A percentile compares a stretch with the other conserved stretches of the same genome.
These are phyloP conservation scores for Brasenia schreberi DNA, from an alignment of 164 flowering plant genomes.

Conservation along the genomic window DNA sequence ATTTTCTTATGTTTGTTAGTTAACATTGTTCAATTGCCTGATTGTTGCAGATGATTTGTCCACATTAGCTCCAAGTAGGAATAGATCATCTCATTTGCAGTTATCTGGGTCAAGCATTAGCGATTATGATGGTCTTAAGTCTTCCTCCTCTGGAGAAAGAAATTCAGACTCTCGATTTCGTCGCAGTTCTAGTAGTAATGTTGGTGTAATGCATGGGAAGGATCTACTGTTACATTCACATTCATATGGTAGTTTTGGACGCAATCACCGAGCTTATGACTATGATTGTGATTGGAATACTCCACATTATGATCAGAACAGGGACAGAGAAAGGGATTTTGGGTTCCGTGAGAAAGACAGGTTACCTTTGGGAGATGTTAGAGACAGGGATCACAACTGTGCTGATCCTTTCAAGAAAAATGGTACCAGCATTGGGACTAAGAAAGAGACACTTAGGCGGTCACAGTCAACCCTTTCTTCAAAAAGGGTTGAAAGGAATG, in stretches of 20 bases:
- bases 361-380: constrained; percentile 7
- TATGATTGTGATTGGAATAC: neutral
- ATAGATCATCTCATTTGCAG: constrained; percentile 15
- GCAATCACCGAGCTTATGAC: constrained; percentile 20
- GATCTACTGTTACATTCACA: constrained; percentile 7
- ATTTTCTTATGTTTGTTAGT: no score
- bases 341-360: constrained; percentile 35
- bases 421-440: constrained; percentile 24
- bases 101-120: constrained; percentile 14
- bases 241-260: constrained; percentile 60
- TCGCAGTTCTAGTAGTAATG: constrained; percentile 54
- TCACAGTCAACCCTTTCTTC: constrained; percentile 50
- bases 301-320: constrained; percentile 24
- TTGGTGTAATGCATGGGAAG: constrained; percentile 38
- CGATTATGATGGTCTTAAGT: constrained; percentile 41
- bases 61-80: constrained; percentile 20
- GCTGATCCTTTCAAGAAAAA: constrained; percentile 25
- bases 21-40: neutral
- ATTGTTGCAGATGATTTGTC: constrained; percentile 30
- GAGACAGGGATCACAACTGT: constrained; percentile 20
- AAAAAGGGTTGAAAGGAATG: constrained; percentile 46
- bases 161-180: constrained; percentile 41
- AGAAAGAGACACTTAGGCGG: constrained; percentile 39
- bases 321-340: constrained; percentile 38
- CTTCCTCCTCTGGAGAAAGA: constrained; percentile 31